Evolutionary conservation across 768 basidiomycete genomes (phyloP), one percentile per base, ranked within the genome.

Genomic region (Pisolithus microcarpus): DNA sequence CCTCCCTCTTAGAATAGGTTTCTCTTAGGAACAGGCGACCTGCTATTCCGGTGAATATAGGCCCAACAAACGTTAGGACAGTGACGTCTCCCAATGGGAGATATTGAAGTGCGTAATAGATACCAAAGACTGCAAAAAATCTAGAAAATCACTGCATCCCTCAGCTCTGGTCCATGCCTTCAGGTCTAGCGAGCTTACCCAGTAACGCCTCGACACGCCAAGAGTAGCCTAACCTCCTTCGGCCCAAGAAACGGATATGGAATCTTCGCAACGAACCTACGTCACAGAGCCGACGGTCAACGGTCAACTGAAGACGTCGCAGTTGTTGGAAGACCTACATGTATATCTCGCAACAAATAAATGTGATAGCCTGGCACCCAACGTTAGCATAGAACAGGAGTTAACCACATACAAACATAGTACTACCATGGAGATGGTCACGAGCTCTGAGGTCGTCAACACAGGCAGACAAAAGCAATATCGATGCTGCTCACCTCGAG

Each of bases 1-100:
- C 74, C 61, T 89, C 80, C 53, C 68, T 74, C 44, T 65, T 66
- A 3, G 75, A 73, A 53, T 86, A 76, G 0, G 60, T 64, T 58
- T 92, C 91, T 23, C 77, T 75, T 15, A 87, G 65, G 16, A 87
- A 71, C 1, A 86, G 56, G 13, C 78, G 77, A 4, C 81, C 89
- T 6, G 80, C 69, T 7, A 87, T 61, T 0, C 79, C 81, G 0
- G 82, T 85, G 38, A 73, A 73, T 48, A 84, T 75, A 0, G 91
- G 91, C 0, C 76, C 64, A 4, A 93, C 70, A 69, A 91, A 93
- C 0, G 82, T 81, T 43, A 95, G 69, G 5, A 87, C 85, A 0
- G 81, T 84, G 0, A 87, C 80, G 62, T 93, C 91, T 1, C 85
- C 84, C 0, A 93, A 72, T 0, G 86, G 85, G 4, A 92, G 75